Base-by-base conservation (phyloP, 495 filamentous ascomycete species). In the Aspergillus sclerotiicarbonarius region DNA sequence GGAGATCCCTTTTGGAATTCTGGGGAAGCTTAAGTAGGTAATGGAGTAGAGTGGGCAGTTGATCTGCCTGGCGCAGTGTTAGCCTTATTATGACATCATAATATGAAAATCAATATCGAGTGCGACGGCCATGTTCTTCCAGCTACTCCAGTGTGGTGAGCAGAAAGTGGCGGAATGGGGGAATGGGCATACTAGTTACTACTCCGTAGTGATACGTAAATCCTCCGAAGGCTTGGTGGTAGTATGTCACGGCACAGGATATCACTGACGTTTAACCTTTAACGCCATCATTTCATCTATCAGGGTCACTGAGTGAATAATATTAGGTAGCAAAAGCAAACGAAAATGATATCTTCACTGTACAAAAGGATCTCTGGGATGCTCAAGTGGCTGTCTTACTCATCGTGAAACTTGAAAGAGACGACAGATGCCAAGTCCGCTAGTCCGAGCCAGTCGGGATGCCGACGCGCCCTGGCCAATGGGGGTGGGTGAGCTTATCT, bases 401-500 rank as follows among this genome's bases (percentile, higher is more conserved):
- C 33, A 35, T 35, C 33, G 33, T n/a, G n/a, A n/a, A n/a, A n/a
- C n/a, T 10, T 9, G 8, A 35, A 13, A 10, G 18, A 15, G 12
- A 51, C 29, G 15, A 51, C 33, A 50, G 51, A 32, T 51, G 54
- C 63, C 54, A 64, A 62, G 57, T n/a, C 39, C 31, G 37, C 44
- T 57, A 52, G 32, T 47, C 32, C 30, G 9, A 4, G 9, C 41
- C 33, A 33, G 35, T 60, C 62, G 66, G 64, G 59, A 67, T 66
- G 61, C 65, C 62, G 63, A 53, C 2, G 21, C 0, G 16, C 56
- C 57, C 46, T 57, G 53, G 52, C 67, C 67, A 70, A 72, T 72
- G 56, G 59, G 53, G 45, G 53, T n/a, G 8, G 8, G 3, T 47
- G 55, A 56, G 62, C 66, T 70, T 72, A 72, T 72, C 70, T 70